Evolutionary conservation across 805 yeast species (phyloP).

Genomic region (Tetrapisispora iriomotensis): DNA sequence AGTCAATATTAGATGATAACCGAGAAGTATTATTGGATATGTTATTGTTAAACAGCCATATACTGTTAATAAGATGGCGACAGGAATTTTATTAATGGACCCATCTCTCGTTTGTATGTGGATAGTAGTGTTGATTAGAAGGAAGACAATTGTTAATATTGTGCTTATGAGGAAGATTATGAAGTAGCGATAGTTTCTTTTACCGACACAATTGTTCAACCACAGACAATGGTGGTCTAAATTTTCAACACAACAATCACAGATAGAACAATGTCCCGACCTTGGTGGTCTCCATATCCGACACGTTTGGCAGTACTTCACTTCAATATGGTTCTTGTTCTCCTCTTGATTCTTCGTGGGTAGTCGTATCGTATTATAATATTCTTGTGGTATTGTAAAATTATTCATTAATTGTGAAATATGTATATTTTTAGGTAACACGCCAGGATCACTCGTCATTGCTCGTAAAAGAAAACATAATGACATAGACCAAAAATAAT

Average conservation of each 20-base stretch:
- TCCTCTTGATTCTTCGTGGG: constrained; percentile 31
- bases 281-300: constrained; percentile 69
- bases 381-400: constrained; percentile 44
- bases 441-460: constrained; percentile 60
- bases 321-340: constrained; percentile 13
- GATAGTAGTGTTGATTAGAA: constrained; percentile 17
- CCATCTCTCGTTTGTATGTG: constrained; percentile 12
- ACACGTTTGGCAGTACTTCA: constrained; percentile 57
- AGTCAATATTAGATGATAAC: constrained; percentile 46
- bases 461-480: constrained; percentile 43
- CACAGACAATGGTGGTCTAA: constrained; percentile 67
- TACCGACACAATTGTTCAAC: constrained; percentile 70
- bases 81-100: constrained; percentile 22
- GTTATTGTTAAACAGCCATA: constrained; percentile 36
- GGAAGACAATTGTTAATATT: constrained; percentile 23
- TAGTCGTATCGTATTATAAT: constrained; percentile 38
- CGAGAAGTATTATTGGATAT: constrained; percentile 47
- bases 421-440: constrained; percentile 58
- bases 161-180: constrained; percentile 38
- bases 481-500: constrained; percentile 47
- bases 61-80: constrained; percentile 44
- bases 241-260: constrained; percentile 51
- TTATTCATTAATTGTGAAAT: constrained; percentile 32
- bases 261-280: constrained; percentile 61
- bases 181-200: constrained; percentile 58